Evolutionary conservation across 257 asterid genomes (phyloP), one percentile per base, ranked within the genome.

Genomic region (Solanum medicagineum): DNA sequence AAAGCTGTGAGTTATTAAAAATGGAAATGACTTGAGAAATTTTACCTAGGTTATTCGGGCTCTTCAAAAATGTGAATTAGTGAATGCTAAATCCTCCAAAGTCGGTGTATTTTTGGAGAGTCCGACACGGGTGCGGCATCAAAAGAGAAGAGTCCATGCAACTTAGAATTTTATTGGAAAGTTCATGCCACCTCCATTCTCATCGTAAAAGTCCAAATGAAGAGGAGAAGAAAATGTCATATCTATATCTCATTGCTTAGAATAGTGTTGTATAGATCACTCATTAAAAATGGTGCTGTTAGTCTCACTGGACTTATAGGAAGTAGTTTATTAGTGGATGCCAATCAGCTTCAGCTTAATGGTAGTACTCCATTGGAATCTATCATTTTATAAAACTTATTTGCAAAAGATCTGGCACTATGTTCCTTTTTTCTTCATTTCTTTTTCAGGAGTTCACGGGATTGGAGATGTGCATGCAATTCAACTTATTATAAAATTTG

Each of bases 401-500:
- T 77, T 77, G 26, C 47, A 26, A 29, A 51, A 26, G 29, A 51
- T 53, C 59, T 79, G 74, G 68, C 49, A 68, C 19, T 81, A 51
- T 57, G 24, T 77, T 53, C 83, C 60, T 77, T 16, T 26, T 14
- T 49, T 47, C 32, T 69, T 4, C 36, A 40, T 44, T 74, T 79
- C 49, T 44, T 85, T 69, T 94, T 91, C 95, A 97, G 99, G 99
- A 70, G 98, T 97, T 88, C 93, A 90, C 20, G 98, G 98, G 66
- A 97, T 96, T 87, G 99, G 98, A 90, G 90, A 92, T 86, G 95
- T 92, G 68, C 96, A 95, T 91, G 99, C 98, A 60, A 70, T 94
- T 89, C 95, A 93, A 87, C 88, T 97, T 85, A 92, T 97, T 85
- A 92, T 94, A 77, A 93, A 94, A 87, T 97, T 95, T 88, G 99